phyloP scores from a whole-genome alignment of 2,329 filamentous ascomycete genomes.

The Penicillium concentricum region DNA sequence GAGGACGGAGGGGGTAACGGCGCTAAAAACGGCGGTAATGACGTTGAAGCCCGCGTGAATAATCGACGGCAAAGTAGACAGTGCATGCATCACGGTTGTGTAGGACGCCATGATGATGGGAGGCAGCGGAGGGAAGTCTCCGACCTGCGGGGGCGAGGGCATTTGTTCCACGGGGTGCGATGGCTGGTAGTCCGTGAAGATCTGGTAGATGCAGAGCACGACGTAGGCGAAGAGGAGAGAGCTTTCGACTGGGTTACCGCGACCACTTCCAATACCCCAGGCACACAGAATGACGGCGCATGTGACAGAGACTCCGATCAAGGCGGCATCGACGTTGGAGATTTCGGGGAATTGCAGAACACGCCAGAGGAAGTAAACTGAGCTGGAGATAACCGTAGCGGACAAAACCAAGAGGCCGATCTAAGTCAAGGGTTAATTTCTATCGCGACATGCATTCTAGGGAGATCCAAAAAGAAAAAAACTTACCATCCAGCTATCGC shows the following conservation, averaged over 20 bases:
- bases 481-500: slow-evolving; percentile 94
- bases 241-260: slow-evolving; percentile 92
- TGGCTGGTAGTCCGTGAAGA: slow-evolving; percentile 96
- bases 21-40: slow-evolving; percentile 87
- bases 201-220: slow-evolving; percentile 98
- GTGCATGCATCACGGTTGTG: slow-evolving; percentile 79
- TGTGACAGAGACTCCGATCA: slow-evolving; percentile 90
- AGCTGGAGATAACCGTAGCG: slow-evolving; percentile 86
- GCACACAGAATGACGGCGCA: slow-evolving; percentile 89
- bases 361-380: slow-evolving; percentile 94
- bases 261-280: slow-evolving; percentile 89
- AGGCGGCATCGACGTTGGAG: slow-evolving; percentile 83
- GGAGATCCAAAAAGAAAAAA: background rate
- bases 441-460: background rate
- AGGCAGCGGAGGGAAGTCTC: slow-evolving; percentile 88
- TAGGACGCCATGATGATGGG: slow-evolving; percentile 99
- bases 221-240: slow-evolving; percentile 95
- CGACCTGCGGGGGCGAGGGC: slow-evolving; percentile 55
- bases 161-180: slow-evolving; percentile 62
- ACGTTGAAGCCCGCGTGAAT: slow-evolving; percentile 82
- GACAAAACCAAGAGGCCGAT: slow-evolving; percentile 85
- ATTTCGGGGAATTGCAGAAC: slow-evolving; percentile 92
- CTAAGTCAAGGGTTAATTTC: slow-evolving; percentile 47
- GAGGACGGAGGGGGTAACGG: slow-evolving; percentile 92
- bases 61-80: slow-evolving; percentile 78